Evolutionary conservation across 225 moss, liverwort and hornwort species (phyloP), one percentile per base, ranked within the genome.

Genomic region (Marchantia polymorpha): DNA sequence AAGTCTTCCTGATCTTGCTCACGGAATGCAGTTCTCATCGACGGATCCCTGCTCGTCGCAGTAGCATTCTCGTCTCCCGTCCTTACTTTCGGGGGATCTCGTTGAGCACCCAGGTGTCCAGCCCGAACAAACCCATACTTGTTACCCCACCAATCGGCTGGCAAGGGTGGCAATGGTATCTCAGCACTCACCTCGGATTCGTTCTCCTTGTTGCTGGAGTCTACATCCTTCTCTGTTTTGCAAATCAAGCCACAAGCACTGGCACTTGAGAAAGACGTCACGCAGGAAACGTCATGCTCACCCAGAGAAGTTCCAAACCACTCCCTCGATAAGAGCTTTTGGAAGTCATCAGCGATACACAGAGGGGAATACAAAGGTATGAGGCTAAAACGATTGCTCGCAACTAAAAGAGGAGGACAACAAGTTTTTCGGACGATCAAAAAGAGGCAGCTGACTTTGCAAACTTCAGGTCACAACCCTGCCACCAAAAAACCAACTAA

Each of bases 1-100:
- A 96, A 73, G 60, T 94, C 88, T 66, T 96, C 94, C 79, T 96
- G 94, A 75, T 96, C 96, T 76, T 92, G 90, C 78, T 96, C 96
- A 52, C 88, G 86, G 68, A 96, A 96, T 80, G 84, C 87, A 77
- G 87, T 89, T 79, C 96, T 89, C 47, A 86, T 91, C 76, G 89
- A 86, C 7, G 85, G 83, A 73, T 82, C 82, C 67, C 71, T 65
- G 52, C 75, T 90, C 72, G 84, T 87, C 2, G 84, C 81, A 60
- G 73, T 64, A n/a, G 65, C 67, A 20, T 54, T 69, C 47, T 60
- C 82, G 12, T 88, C 78, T 82, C 85, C 72, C 82, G 82, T 64
- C 64, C 77, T 23, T 86, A 89, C 47, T 70, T 75, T 80, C 19
- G 80, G 10, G 47, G 74, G 80, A 85, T 70, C 86, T 22, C 77